phyloP scores from a whole-genome alignment of 805 yeast species.

The Wickerhamiella domercqiae region DNA sequence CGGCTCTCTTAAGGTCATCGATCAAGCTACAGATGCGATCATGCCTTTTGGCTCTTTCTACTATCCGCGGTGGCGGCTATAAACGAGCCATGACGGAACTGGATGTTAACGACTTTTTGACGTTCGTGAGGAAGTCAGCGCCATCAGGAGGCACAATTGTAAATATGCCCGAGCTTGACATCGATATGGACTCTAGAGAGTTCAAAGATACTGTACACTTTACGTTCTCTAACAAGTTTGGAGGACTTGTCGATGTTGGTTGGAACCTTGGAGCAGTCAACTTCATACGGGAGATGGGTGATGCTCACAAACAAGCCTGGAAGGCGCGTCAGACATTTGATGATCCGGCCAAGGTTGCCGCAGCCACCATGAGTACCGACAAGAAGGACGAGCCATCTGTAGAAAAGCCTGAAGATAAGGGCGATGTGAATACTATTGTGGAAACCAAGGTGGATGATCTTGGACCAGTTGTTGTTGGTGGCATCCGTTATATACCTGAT shows the following conservation, averaged over 20 bases:
- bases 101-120: conserved; percentile 40
- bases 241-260: conserved; percentile 76
- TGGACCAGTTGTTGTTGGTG: conserved; percentile 2
- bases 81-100: conserved; percentile 34
- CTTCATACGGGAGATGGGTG: conserved; percentile 84
- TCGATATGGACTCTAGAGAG: conserved; percentile 67
- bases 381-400: background rate
- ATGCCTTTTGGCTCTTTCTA: conserved; percentile 52
- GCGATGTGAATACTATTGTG: background rate
- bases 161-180: conserved; percentile 57
- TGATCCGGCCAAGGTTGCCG: conserved; percentile 8
- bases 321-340: conserved; percentile 9
- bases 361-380: background rate
- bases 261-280: conserved; percentile 92
- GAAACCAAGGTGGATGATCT: background rate
- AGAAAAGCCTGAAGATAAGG: background rate
- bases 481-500: conserved; percentile 37
- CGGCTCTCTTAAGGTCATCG: conserved; percentile 31
- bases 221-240: conserved; percentile 56
- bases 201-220: conserved; percentile 42
- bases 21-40: conserved; percentile 48
- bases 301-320: conserved; percentile 38
- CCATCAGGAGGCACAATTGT: conserved; percentile 68
- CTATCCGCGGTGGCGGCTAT: conserved; percentile 31
- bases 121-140: conserved; percentile 33